Base-by-base conservation (phyloP, 1,284 basidiomycete genomes). In the Coniophora puteana region DNA sequence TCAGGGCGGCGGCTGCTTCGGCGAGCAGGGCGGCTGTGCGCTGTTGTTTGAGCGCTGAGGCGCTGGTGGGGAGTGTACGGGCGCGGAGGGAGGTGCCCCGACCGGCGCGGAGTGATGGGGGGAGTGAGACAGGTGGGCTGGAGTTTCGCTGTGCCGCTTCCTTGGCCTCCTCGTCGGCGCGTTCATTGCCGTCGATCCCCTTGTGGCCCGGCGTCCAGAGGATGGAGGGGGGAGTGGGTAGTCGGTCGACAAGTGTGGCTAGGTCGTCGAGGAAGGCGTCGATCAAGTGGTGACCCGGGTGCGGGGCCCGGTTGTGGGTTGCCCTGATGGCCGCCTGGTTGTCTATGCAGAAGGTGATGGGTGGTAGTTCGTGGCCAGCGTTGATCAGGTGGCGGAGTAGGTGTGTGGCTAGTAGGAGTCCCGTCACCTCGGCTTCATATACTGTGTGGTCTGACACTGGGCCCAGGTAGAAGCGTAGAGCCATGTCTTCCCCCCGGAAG, bases 281-380 rank as follows among this genome's bases (percentile, higher is more conserved):
- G 3, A 46, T 13, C 21, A 54, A 42, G 36, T 53, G 48, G 14
- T 49, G 47, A 4, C 41, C 52, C 2, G 50, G 30, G 11, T 21
- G n/a, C 21, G 43, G 22, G 22, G 28, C 17, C 5, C 16, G 20
- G 11, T 25, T 16, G 12, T 33, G 20, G 11, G 41, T 30, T 4
- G 47, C 42, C 12, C 40, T 21, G 26, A 55, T 45, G 4, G 47
- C 49, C 5, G 53, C 40, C 36, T 50, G 44, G 40, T 50, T 52
- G 44, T 54, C 52, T 5, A 50, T 34, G 13, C 28, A 16, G 26
- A 50, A 36, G 11, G 21, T 40, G 10, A 27, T 27, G 26, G n/a
- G n/a, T n/a, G n/a, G n/a, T n/a, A n/a, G n/a, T n/a, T n/a, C n/a
- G n/a, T n/a, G n/a, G n/a, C n/a, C n/a, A n/a, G n/a, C n/a, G n/a